Evolutionary conservation across 2,329 filamentous ascomycete species (phyloP).

Genomic region (Polychaeton citri): DNA sequence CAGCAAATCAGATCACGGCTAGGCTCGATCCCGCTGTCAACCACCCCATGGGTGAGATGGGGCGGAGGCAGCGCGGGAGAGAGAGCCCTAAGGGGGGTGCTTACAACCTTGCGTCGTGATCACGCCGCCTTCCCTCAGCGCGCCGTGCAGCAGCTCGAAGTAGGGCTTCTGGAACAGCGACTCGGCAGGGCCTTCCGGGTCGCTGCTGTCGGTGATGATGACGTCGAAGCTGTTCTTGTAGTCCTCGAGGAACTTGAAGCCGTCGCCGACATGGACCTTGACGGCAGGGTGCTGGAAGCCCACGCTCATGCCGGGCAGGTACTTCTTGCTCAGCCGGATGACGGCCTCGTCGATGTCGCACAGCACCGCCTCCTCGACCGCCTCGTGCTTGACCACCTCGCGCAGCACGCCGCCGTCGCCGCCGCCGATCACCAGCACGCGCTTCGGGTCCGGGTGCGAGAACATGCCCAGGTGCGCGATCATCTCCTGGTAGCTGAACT

Average conservation of each 20-base stretch:
- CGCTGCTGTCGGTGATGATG: conserved; percentile 97
- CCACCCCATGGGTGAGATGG: not conserved
- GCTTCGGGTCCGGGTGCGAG: conserved; percentile 96
- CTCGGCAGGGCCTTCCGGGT: conserved; percentile 94
- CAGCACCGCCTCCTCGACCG: conserved; percentile 86
- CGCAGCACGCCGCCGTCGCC: conserved; percentile 95
- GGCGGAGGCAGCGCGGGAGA: not conserved
- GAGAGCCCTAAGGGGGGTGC: conserved; percentile 44
- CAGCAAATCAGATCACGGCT: conserved; percentile 7
- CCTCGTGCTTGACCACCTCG: conserved; percentile 98
- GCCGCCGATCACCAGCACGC: conserved; percentile 94
- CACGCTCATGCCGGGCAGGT: conserved; percentile 83
- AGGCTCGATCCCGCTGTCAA: not conserved
- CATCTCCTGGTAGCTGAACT: conserved; percentile 99
- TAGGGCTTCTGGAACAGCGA: conserved; percentile 97
- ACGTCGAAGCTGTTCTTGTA: conserved; percentile 97
- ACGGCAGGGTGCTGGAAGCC: conserved; percentile 87
- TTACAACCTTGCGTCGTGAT: conserved; percentile 99
- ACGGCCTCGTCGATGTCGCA: conserved; percentile 99
- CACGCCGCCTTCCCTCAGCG: conserved; percentile 87
- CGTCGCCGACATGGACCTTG: conserved; percentile 85
- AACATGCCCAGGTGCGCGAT: conserved; percentile 98
- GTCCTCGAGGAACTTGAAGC: conserved; percentile 96
- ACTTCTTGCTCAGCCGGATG: conserved; percentile 96
- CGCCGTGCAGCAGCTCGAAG: conserved; percentile 84